phyloP scores from a whole-genome alignment of 306 rosid species.

The Trifolium pratense region DNA sequence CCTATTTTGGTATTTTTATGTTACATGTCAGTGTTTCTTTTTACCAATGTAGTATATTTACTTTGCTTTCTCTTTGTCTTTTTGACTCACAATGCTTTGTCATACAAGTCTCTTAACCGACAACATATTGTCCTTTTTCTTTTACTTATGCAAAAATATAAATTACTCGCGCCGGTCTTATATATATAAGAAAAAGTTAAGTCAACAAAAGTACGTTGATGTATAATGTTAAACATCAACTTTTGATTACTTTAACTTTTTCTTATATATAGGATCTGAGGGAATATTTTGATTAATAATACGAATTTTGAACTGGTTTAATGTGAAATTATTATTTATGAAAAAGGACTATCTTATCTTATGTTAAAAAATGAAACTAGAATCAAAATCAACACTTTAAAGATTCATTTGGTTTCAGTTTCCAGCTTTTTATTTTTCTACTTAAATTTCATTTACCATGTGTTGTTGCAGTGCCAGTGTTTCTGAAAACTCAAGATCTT shows the following conservation, averaged over 20 bases:
- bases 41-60: background rate
- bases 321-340: background rate
- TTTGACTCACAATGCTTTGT: background rate
- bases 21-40: background rate
- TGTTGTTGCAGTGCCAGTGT: slow-evolving; percentile 2
- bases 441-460: background rate
- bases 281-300: no score
- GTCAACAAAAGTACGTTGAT: no score
- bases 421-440: background rate
- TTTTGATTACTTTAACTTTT: no score
- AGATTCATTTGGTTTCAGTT: slow-evolving; percentile 38
- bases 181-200: no score
- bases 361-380: slow-evolving; percentile 54
- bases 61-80: background rate
- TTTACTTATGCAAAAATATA: no score
- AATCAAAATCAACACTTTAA: slow-evolving; percentile 47
- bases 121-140: background rate
- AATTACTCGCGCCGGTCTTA: no score
- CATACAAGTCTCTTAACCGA: slow-evolving; percentile 20
- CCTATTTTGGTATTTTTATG: slow-evolving; percentile 40
- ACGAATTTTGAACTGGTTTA: no score
- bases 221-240: no score
- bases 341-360: slow-evolving; percentile 1
- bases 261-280: no score
- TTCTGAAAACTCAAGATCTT: slow-evolving; percentile 11